Evolutionary conservation across 176 grass and related monocot species (phyloP), one percentile per base, ranked within the genome.

Genomic region (Cocos nucifera): DNA sequence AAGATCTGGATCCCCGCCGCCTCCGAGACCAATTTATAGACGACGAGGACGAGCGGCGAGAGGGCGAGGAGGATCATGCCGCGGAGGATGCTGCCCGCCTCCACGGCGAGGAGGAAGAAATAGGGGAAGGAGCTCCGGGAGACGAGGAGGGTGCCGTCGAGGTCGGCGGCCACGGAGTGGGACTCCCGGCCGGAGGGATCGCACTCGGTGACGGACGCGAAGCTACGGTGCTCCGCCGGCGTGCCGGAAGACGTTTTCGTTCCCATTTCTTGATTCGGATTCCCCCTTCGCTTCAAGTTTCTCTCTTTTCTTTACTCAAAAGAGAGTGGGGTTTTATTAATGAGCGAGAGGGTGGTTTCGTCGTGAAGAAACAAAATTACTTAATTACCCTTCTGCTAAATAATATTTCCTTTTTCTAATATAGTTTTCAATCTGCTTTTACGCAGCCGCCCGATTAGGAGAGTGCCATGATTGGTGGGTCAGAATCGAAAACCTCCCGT

Each of bases 41-140:
- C 78, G 15, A 65, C 49, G 19, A 97, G 84, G 10, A 97, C 18
- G 5, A 66, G 56, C 12, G 93, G 93, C 4, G 93, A 64, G 6
- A 67, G 17, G 5, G 88, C 59, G 9, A 97, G 87, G 4, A 92
- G 73, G 20, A 3, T 15, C 21, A 57, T 22, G 3, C 82, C 93
- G 17, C 93, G 93, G 55, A 83, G 15, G 66, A 70, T 53, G 21
- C 84, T 68, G 0, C 93, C 93, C 0, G 93, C 87, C 77, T 92
- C 93, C 5, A 97, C 67, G 0, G 87, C 75, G 0, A 97, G 55
- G 4, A 97, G 70, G 68, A 97, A 97, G 78, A 91, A 97, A 87
- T 97, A 97, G 0, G 93, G 93, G 81, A 97, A 97, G 54, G 84
- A 83, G 0, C 81, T 85, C 1, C 87, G 83, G 6, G 93, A 91